A percentile compares a stretch with the other conserved stretches of the same genome.
Evolutionary conservation across 2,329 filamentous ascomycete species (phyloP).

Genomic region (Cladophialophora exuberans): DNA sequence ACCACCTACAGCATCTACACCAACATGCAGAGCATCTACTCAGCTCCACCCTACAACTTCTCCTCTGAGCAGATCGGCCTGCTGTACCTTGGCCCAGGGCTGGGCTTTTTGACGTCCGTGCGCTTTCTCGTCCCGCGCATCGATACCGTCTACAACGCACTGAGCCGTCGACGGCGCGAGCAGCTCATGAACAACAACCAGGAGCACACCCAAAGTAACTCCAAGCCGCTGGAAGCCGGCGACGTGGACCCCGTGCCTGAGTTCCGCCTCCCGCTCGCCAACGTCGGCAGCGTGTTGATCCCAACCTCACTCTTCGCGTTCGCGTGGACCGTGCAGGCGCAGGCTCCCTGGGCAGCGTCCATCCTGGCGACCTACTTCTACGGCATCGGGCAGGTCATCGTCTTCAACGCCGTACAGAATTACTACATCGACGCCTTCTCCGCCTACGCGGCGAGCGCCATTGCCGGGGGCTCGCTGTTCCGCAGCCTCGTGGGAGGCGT

Average conservation of each 20-base stretch:
- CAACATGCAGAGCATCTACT: constrained; percentile 58
- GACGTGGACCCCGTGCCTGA: constrained; percentile 48
- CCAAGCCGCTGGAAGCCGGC: no score
- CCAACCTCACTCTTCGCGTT: constrained; percentile 54
- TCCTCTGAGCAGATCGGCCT: constrained; percentile 58
- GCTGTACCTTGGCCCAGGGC: constrained; percentile 61
- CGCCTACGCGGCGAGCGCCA: constrained; percentile 51
- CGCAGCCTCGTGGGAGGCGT: constrained; percentile 50
- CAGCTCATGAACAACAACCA: no score
- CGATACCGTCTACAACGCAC: constrained; percentile 44
- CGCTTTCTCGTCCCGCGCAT: constrained; percentile 50
- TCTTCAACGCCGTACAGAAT: constrained; percentile 58
- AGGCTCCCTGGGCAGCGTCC: constrained; percentile 55
- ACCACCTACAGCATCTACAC: constrained; percentile 63
- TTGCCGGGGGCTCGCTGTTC: constrained; percentile 52
- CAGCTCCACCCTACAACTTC: constrained; percentile 54
- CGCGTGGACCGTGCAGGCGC: constrained; percentile 55
- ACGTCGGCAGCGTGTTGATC: constrained; percentile 47
- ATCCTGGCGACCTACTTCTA: constrained; percentile 49
- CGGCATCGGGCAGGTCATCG: constrained; percentile 57
- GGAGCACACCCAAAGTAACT: no score
- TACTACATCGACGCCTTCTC: constrained; percentile 46
- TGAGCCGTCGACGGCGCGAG: no score
- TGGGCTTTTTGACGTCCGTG: constrained; percentile 60
- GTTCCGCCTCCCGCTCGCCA: constrained; percentile 57